phyloP scores from a whole-genome alignment of 1,284 basidiomycete species.

The Microbotryum scabiosae region DNA sequence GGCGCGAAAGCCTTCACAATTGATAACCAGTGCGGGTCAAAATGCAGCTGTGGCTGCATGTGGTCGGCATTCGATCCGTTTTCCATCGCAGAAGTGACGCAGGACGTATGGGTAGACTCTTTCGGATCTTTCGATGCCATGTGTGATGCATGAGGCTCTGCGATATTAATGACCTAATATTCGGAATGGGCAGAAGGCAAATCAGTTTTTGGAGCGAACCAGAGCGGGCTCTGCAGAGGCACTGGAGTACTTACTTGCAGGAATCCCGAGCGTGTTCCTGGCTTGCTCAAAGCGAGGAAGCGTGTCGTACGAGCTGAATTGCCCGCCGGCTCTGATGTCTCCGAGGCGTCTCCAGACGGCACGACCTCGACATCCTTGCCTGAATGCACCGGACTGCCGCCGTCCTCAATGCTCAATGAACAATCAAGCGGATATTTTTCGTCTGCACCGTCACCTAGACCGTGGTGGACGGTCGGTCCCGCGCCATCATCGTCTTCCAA shows the following conservation, averaged over 20 bases:
- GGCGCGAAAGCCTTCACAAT: slow-evolving; percentile 79
- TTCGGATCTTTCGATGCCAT: not conserved
- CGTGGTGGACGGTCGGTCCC: too few species aligned
- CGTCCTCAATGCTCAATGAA: too few species aligned
- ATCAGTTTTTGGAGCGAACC: slow-evolving; percentile 1
- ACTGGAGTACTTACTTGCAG: slow-evolving; percentile 55
- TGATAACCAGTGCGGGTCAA: slow-evolving; percentile 87
- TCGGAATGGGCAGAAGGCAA: too few species aligned
- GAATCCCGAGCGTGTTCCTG: slow-evolving; percentile 68
- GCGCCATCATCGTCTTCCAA: too few species aligned
- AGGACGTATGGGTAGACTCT: not conserved
- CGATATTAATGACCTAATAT: too few species aligned
- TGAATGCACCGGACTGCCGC: too few species aligned
- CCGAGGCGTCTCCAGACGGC: too few species aligned
- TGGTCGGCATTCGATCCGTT: slow-evolving; percentile 40
- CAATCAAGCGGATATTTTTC: not conserved
- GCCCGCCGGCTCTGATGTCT: slow-evolving; percentile 20
- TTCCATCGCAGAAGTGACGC: not conserved
- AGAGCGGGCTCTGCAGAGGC: too few species aligned
- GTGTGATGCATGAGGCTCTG: too few species aligned
- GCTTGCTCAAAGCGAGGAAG: slow-evolving; percentile 92
- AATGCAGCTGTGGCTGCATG: slow-evolving; percentile 39
- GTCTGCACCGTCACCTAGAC: slow-evolving; percentile 1
- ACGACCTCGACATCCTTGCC: too few species aligned
- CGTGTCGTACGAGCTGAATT: slow-evolving; percentile 48